Evolutionary conservation across 2,329 filamentous ascomycete genomes (phyloP), one percentile per base, ranked within the genome.

Genomic region (Tolypocladium ophioglossoides): DNA sequence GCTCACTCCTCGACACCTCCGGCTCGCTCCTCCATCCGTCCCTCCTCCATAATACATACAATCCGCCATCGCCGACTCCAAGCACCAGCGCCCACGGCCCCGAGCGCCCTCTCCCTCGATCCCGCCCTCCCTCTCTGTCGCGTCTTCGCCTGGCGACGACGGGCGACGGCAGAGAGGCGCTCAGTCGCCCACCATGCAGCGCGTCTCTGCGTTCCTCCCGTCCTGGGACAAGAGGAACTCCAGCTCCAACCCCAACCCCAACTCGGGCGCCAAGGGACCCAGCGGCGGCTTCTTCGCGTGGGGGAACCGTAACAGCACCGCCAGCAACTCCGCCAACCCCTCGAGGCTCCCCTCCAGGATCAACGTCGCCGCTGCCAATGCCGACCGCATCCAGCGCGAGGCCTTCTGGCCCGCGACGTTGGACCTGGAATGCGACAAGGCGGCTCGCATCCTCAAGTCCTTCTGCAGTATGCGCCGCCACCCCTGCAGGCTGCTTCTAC

Each of bases 381-480:
- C 51, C 51, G 60, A 55, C 55, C 64, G 64, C 30, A 63, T 71
- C 32, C 67, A 71, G 49, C 64, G 68, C 34, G 89, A 95, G 68
- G 84, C 87, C 27, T 92, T 92, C 64, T 94, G 88, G 88, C 90
- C 90, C 3, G 86, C 87, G 35, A 87, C 85, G 1, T 76, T 96
- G 52, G 91, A 96, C 67, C 86, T 87, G 61, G 91, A 96, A 75
- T 88, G 87, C 70, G 89, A 96, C 72, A 96, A 96, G 73, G 89
- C 91, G 49, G 90, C 91, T 56, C 80, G 90, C 54, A 96, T 96
- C 57, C 72, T 96, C 52, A 87, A 90, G 67, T 92, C 88, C 35
- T 96, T 96, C 72, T 95, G 90, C 76, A 89, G 86, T 89, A 78
- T 53, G 68, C 49, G n/a, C 35, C 48, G 10, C 39, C 41, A 8